These are phyloP conservation scores for Cutaneotrichosporon daszewskae DNA, from an alignment of 1,284 basidiomycete species.

Conservation along the genomic window DNA sequence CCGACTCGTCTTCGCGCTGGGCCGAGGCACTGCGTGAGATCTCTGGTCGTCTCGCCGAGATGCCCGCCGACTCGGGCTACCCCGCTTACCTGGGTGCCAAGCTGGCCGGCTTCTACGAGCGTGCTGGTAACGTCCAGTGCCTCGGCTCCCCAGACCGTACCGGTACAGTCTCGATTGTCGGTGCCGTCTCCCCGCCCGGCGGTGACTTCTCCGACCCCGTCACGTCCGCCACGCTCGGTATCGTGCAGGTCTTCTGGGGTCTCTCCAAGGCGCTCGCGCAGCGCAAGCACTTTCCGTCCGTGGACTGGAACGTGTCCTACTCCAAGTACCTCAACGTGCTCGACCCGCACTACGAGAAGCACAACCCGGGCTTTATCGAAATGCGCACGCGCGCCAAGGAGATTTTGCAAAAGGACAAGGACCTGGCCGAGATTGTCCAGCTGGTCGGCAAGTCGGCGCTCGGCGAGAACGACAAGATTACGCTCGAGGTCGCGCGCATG, in stretches of 20 bases:
- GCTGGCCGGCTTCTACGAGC: conserved; percentile 96
- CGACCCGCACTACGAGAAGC: conserved; percentile 86
- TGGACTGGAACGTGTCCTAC: conserved; percentile 98
- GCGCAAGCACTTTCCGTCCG: conserved; percentile 89
- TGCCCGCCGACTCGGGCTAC: conserved; percentile 99
- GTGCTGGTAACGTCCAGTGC: conserved; percentile 94
- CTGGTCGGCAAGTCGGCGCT: conserved; percentile 97
- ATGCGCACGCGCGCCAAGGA: conserved; percentile 88
- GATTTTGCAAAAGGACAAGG: conserved; percentile 97
- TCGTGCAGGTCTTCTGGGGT: conserved; percentile 87
- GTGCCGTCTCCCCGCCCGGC: conserved; percentile 96
- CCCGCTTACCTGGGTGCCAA: conserved; percentile 96
- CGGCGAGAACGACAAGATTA: conserved; percentile 97
- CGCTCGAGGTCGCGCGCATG: conserved; percentile 93
- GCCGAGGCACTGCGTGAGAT: conserved; percentile 99
- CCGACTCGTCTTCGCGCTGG: conserved; percentile 98
- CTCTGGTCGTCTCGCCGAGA: conserved; percentile 96
- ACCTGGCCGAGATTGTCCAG: conserved; percentile 98
- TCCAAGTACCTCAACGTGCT: conserved; percentile 97
- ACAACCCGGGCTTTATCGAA: conserved; percentile 88
- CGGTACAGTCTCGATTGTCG: conserved; percentile 96
- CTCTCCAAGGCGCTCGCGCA: conserved; percentile 65
- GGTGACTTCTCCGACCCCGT: conserved; percentile 99
- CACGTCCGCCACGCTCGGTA: conserved; percentile 92
- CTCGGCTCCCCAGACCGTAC: conserved; percentile 81